These are phyloP conservation scores for Melaleuca alternifolia DNA, from an alignment of 345 rosid species.

Conservation along the genomic window DNA sequence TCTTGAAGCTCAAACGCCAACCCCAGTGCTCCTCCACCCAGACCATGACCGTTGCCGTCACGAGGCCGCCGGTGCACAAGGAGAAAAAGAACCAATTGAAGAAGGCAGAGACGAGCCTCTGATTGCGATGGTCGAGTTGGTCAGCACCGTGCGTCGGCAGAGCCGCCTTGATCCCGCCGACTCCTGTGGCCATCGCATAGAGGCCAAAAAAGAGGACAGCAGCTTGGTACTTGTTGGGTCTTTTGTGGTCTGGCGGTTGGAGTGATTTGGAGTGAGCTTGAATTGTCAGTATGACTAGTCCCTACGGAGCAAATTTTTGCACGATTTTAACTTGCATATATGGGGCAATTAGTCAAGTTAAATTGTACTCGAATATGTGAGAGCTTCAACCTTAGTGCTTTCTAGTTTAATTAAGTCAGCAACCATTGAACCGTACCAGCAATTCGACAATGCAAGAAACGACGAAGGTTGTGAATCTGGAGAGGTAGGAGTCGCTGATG, in stretches of 20 bases:
- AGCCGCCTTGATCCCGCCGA: conserved; percentile 52
- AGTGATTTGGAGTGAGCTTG: conserved; percentile 34
- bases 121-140: conserved; percentile 32
- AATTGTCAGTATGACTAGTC: conserved; percentile 33
- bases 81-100: conserved; percentile 59
- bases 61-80: conserved; percentile 32
- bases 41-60: conserved; percentile 40
- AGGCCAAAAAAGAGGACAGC: conserved; percentile 33
- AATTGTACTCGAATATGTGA: neutral
- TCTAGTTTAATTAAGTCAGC: neutral
- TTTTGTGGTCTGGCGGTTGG: conserved; percentile 17
- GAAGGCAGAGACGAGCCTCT: conserved; percentile 25
- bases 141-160: conserved; percentile 64
- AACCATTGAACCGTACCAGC: conserved; percentile 15
- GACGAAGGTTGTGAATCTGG: conserved; percentile 34
- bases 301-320: conserved; percentile 11
- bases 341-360: neutral
- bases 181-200: conserved; percentile 40
- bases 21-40: conserved; percentile 61
- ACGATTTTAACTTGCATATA: neutral
- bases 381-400: neutral
- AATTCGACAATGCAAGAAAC: conserved; percentile 28
- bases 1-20: conserved; percentile 34
- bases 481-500: conserved; percentile 44
- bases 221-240: conserved; percentile 21